A percentile compares a stretch with the other conserved stretches of the same genome.
Conservation (phyloP, 768 basidiomycete genomes). For the Lentinula edodes region DNA sequence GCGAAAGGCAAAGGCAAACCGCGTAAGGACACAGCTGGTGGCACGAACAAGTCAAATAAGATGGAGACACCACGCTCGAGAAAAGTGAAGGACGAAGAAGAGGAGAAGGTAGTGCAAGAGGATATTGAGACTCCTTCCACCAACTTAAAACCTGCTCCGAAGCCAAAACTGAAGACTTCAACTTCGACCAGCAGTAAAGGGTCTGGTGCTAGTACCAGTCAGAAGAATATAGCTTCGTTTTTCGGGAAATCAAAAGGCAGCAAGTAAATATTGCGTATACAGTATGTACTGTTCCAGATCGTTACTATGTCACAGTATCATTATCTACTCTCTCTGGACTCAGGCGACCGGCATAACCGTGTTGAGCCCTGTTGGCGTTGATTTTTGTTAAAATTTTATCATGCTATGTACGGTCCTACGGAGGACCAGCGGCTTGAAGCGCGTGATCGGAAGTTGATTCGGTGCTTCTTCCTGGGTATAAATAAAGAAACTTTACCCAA, state of each 20-base stretch:
- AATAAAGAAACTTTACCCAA: background rate
- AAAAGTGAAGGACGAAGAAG: background rate
- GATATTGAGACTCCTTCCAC: background rate
- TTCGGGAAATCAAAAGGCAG: slow-evolving; percentile 25
- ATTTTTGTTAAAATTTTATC: too few species aligned
- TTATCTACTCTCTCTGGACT: too few species aligned
- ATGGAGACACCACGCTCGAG: slow-evolving; percentile 21
- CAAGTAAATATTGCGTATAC: background rate
- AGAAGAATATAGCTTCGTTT: slow-evolving; percentile 28
- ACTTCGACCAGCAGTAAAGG: slow-evolving; percentile 9
- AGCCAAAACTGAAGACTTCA: background rate
- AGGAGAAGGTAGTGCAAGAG: background rate
- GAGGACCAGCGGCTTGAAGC: background rate
- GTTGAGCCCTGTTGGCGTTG: too few species aligned
- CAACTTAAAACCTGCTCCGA: background rate
- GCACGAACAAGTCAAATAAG: slow-evolving; percentile 16
- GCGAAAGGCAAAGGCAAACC: slow-evolving; percentile 23
- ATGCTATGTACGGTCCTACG: too few species aligned
- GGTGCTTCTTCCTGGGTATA: background rate
- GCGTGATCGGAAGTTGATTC: background rate
- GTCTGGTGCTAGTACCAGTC: slow-evolving; percentile 9
- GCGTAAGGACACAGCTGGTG: slow-evolving; percentile 16
- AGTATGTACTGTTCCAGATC: too few species aligned
- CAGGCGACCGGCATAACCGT: too few species aligned
- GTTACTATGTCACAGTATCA: too few species aligned